Evolutionary conservation across 1,284 basidiomycete species (phyloP).

Genomic region (Rhizopogon hawkerae): DNA sequence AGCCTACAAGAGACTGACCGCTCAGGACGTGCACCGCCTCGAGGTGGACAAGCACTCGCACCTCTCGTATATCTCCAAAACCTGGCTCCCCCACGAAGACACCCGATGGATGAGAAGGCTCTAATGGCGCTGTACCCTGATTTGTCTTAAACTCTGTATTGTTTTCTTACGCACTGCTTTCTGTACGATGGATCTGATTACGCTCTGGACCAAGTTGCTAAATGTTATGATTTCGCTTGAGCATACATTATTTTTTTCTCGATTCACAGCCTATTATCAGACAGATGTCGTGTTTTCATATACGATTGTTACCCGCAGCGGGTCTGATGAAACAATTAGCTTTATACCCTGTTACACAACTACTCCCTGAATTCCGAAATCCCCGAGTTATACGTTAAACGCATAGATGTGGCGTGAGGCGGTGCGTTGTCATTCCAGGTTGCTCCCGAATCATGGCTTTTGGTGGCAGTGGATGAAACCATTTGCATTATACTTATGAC

Average conservation of each 20-base stretch:
- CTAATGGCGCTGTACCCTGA: constrained; percentile 41
- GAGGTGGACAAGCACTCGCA: constrained; percentile 33
- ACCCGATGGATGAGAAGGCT: constrained; percentile 54
- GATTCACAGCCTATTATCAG: background rate
- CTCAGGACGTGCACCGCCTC: constrained; percentile 3
- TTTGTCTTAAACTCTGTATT: constrained; percentile 17
- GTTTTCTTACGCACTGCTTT: constrained; percentile 4
- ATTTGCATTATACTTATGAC: too few relatives aligned
- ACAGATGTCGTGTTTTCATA: background rate
- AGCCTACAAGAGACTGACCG: background rate
- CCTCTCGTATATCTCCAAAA: constrained; percentile 47
- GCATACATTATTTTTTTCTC: constrained; percentile 1
- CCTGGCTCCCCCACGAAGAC: constrained; percentile 38
- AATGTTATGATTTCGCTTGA: constrained; percentile 6
- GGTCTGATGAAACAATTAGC: background rate
- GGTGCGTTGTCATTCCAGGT: too few relatives aligned
- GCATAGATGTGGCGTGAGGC: background rate
- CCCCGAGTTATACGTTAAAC: background rate
- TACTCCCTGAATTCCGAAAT: background rate
- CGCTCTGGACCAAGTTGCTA: constrained; percentile 4
- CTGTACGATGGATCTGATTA: background rate
- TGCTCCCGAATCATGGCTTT: background rate
- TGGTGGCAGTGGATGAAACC: background rate
- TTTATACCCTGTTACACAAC: background rate
- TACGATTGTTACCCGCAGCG: background rate